These are phyloP conservation scores for Scedosporium minutisporum DNA, from an alignment of 2,329 filamentous ascomycete genomes.

Conservation along the genomic window DNA sequence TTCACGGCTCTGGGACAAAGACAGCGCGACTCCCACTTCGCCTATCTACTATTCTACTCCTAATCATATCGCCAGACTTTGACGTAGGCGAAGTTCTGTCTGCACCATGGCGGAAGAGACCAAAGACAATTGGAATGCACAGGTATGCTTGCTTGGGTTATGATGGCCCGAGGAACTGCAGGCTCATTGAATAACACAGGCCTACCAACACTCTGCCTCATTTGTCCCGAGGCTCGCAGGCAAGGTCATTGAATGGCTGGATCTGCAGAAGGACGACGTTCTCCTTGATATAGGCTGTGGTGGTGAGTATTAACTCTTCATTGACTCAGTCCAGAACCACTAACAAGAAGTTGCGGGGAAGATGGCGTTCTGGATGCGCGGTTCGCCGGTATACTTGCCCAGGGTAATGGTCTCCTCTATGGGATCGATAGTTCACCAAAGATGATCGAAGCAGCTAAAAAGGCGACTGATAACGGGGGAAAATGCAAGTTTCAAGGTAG, in stretches of 20 bases:
- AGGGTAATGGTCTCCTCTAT: conserved; percentile 38
- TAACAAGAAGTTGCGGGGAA: conserved; percentile 14
- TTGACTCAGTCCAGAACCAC: not conserved
- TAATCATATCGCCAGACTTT: not conserved
- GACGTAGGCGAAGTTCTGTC: not conserved
- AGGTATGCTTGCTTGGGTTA: not conserved
- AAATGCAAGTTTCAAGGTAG: conserved; percentile 36
- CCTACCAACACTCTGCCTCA: conserved; percentile 50
- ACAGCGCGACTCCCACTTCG: no score
- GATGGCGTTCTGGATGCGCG: conserved; percentile 50
- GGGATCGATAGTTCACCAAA: conserved; percentile 48
- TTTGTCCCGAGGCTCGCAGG: conserved; percentile 55
- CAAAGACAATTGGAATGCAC: not conserved
- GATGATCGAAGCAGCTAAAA: conserved; percentile 46
- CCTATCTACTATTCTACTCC: no score
- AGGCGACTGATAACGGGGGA: conserved; percentile 25
- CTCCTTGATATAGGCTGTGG: conserved; percentile 57
- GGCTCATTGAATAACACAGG: conserved; percentile 24
- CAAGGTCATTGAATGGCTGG: conserved; percentile 48
- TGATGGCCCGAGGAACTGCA: conserved; percentile 4
- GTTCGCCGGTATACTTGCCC: conserved; percentile 34
- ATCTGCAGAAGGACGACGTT: conserved; percentile 45
- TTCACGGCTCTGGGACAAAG: no score
- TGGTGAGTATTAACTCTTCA: conserved; percentile 26
- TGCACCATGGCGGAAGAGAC: not conserved